Evolutionary conservation across 441 rosid genomes (phyloP).

Genomic region (Cnidoscolus chayamansa): DNA sequence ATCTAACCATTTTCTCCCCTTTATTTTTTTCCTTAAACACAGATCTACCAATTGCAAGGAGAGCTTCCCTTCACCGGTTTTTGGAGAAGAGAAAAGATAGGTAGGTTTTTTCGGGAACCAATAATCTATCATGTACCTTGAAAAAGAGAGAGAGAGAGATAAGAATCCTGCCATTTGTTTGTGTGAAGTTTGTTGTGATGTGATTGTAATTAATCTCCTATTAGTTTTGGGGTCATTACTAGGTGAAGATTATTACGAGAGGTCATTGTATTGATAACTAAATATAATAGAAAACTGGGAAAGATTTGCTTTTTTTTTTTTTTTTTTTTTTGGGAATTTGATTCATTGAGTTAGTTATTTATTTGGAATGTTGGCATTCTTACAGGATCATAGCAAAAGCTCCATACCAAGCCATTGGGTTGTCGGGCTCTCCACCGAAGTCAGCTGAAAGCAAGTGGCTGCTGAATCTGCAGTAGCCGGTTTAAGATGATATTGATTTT

Average conservation of each 20-base stretch:
- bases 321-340: background rate
- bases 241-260: too few relatives aligned
- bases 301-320: too few relatives aligned
- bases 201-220: too few relatives aligned
- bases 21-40: background rate
- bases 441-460: conserved; percentile 40
- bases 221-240: too few relatives aligned
- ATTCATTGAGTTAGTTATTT: conserved; percentile 7
- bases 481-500: background rate
- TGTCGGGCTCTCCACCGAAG: conserved; percentile 29
- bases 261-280: too few relatives aligned
- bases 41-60: conserved; percentile 88
- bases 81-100: conserved; percentile 82
- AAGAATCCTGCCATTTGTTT: background rate
- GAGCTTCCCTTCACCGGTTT: conserved; percentile 82
- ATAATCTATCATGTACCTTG: background rate
- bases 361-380: conserved; percentile 2
- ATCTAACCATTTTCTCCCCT: conserved; percentile 5
- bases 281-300: too few relatives aligned
- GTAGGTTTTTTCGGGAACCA: conserved; percentile 35
- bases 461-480: conserved; percentile 36
- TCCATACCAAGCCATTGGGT: conserved; percentile 49
- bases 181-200: background rate
- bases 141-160: background rate
- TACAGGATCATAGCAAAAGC: conserved; percentile 60